Evolutionary conservation across 129 eudicot species (phyloP), one percentile per base, ranked within the genome.

Genomic region (Smallanthus sonchifolius): DNA sequence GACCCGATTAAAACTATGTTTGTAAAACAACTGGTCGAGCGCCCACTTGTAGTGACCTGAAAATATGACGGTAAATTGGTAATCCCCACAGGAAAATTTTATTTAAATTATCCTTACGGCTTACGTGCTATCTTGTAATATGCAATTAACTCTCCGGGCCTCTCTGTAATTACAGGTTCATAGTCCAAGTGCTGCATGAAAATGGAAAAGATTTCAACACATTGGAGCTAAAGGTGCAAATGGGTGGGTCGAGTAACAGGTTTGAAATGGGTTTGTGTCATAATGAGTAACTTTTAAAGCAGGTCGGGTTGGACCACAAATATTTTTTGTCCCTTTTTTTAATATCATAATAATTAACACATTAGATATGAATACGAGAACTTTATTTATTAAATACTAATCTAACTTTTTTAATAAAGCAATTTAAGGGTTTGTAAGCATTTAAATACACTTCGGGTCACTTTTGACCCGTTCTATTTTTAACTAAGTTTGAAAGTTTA

Each of bases 11-110:
- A 93, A 93, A 37, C 86, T 90, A 69, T 89, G 97, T 66, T 83
- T 78, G 79, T 86, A 83, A 70, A 94, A 94, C 84, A 94, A 59
- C 79, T 90, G 86, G 73, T 88, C 97, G 65, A 94, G 78, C 65
- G 99, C 99, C 99, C 99, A 94, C 76, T 94, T 94, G 86, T 94
- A 94, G 88, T 94, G 99, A 74, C 96, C 99, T 94, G 73, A 77
- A 45, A 54, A 82, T 67, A 40, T 36, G 81, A 57, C 51, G n/a
- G 20, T 43, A 64, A 64, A 38, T 37, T 15, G 15, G 69, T 75
- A 60, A 57, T 40, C 19, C 16, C 19, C 56, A 36, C 19, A 8
- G 49, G 30, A 28, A 77, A 37, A 2, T 39, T 5, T 39, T 7
- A 56, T 4, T 2, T 3, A 28, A 44, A 7, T 19, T 56, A 15